Conservation (phyloP, 1,284 basidiomycete species). For the Naganishia liquefaciens region DNA sequence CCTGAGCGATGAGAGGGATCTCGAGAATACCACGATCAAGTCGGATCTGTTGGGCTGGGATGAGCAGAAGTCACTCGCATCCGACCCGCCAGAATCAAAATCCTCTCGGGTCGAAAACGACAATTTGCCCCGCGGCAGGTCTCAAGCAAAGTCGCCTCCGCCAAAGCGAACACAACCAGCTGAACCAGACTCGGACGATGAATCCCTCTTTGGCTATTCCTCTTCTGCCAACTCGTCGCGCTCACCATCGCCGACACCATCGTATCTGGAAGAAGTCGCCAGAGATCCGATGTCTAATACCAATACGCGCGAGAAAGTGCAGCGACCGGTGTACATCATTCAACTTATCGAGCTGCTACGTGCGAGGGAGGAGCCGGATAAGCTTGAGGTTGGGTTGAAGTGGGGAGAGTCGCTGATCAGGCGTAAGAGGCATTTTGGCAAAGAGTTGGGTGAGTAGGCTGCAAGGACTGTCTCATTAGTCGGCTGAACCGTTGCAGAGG, state of each 20-base stretch:
- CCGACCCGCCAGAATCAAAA: not conserved
- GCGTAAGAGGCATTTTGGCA: slow-evolving; percentile 76
- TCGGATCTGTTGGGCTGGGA: slow-evolving; percentile 47
- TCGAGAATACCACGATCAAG: slow-evolving; percentile 11
- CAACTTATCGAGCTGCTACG: slow-evolving; percentile 73
- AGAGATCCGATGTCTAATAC: slow-evolving; percentile 71
- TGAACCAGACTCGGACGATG: slow-evolving; percentile 66
- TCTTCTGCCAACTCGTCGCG: slow-evolving; percentile 68
- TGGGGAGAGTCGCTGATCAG: slow-evolving; percentile 78
- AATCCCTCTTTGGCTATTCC: slow-evolving; percentile 76
- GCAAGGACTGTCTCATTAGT: not conserved
- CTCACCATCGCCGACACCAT: slow-evolving; percentile 73
- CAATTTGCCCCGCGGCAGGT: slow-evolving; percentile 23
- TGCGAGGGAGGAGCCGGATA: slow-evolving; percentile 69
- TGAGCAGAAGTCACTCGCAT: not conserved
- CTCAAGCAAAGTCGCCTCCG: slow-evolving; percentile 21
- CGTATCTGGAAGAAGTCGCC: slow-evolving; percentile 77
- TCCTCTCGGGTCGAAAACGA: not conserved
- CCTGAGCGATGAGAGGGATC: slow-evolving; percentile 32
- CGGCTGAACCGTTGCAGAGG: slow-evolving; percentile 58
- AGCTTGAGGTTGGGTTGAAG: slow-evolving; percentile 72
- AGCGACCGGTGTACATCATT: slow-evolving; percentile 75
- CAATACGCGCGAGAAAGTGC: slow-evolving; percentile 61
- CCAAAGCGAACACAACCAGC: slow-evolving; percentile 44
- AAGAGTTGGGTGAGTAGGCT: slow-evolving; percentile 69